These are phyloP conservation scores for Starmera pachycereana DNA, from an alignment of 805 yeast species.

Conservation along the genomic window DNA sequence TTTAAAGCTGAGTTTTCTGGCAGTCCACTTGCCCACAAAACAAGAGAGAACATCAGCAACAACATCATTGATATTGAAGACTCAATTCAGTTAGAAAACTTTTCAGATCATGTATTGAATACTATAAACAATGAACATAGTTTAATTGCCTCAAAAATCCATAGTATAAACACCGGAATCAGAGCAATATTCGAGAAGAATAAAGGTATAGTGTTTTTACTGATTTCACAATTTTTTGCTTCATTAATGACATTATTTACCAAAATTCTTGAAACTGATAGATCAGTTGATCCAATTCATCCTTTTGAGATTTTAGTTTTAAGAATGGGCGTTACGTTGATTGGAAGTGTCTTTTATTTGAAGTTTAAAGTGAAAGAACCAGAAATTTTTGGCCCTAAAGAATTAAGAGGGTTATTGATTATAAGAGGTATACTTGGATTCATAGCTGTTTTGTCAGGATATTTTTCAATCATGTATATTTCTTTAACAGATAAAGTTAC, in stretches of 20 bases:
- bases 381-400: slow-evolving; percentile 63
- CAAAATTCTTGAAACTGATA: slow-evolving; percentile 60
- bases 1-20: too few species aligned
- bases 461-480: slow-evolving; percentile 62
- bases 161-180: not conserved
- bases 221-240: slow-evolving; percentile 62
- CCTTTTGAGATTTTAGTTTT: slow-evolving; percentile 72
- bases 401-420: slow-evolving; percentile 40
- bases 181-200: slow-evolving; percentile 9
- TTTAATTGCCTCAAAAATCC: not conserved
- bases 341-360: slow-evolving; percentile 50
- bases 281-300: slow-evolving; percentile 46
- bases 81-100: not conserved
- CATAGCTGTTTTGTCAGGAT: slow-evolving; percentile 71
- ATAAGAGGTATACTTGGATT: slow-evolving; percentile 67
- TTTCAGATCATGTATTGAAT: not conserved
- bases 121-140: too few species aligned
- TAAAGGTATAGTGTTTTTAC: slow-evolving; percentile 45
- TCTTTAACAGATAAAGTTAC: slow-evolving; percentile 75
- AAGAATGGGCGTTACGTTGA: slow-evolving; percentile 65
- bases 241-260: slow-evolving; percentile 70
- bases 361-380: slow-evolving; percentile 38
- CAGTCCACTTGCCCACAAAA: too few species aligned
- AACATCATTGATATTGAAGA: not conserved
- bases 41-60: too few species aligned